Evolutionary conservation across 306 rosid genomes (phyloP), one percentile per base, ranked within the genome.

Genomic region (Corylus heterophylla): DNA sequence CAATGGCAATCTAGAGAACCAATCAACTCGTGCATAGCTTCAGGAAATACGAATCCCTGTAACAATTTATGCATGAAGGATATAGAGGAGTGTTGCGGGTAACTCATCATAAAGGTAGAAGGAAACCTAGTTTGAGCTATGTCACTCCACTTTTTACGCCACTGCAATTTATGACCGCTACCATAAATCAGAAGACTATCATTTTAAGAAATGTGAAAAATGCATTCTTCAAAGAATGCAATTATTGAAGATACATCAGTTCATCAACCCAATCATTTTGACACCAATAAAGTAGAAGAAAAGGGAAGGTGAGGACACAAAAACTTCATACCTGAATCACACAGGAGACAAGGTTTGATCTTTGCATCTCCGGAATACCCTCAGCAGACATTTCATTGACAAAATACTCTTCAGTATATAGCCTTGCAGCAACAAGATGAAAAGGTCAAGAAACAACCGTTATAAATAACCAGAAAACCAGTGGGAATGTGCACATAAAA

Each of bases 301-400:
- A 18, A 14, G 17, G 25, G 27, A 27, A 2, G 42, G 71, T 4
- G 0, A 17, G 29, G 50, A 67, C 42, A 74, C 29, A 13, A 76
- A 71, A 74, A 70, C 55, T 29, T 77, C 85, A 45, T 77, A 91
- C 98, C 90, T 90, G 98, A 82, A 94, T 94, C 29, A 92, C 89
- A 70, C 97, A 91, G 79, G 97, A 91, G 80, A 91, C 98, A 73
- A 92, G 96, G 85, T 91, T 94, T 80, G 97, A 94, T 82, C 98
- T 86, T 78, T 94, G 98, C 76, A 94, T 94, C 88, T 94, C 98
- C 31, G 97, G 97, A 87, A 89, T 92, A 76, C 93, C 98, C 89
- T 89, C 95, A 35, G 84, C 79, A 73, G 91, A 74, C 97, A 94
- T 92, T 74, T 91, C 90, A 18, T 87, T 91, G 51, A 82, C 78